Base-by-base conservation (phyloP, 2,329 filamentous ascomycete species). In the Conoideocrella luteorostrata region DNA sequence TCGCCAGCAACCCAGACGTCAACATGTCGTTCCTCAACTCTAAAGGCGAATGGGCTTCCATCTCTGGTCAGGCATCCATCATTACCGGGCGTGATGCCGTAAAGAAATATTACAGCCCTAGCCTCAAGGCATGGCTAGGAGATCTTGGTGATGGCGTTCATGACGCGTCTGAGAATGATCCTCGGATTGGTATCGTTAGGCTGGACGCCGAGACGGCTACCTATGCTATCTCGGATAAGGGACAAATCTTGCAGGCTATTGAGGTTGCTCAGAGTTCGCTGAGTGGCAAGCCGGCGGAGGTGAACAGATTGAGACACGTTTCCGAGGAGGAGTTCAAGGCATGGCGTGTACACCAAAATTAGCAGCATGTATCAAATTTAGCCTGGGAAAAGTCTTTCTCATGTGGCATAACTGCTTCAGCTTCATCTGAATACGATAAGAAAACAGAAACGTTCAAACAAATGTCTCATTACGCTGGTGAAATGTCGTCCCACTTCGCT, bases 71-170 rank as follows among this genome's bases (percentile, higher is more conserved):
- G 1, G 82, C 86, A 1, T 69, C 67, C 21, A 73, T 95, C 53
- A 70, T 85, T 55, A 85, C 83, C 12, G 84, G 91, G 58, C 79
- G 82, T 18, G 70, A 68, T 2, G 65, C 78, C 18, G 76, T 95
- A 45, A 73, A 78, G 61, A 85, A 90, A 65, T 79, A 88, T 66
- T 95, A 95, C 66, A 82, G 72, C 18, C 75, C 80, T 0, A 61
- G 72, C 0, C 70, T 95, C 48, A 90, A 89, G 70, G 84, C 86
- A 0, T 95, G 89, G 89, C 58, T 95, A 13, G 89, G 89, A 5
- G 88, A 95, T 51, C 74, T 95, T 15, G 85, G 83, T 18, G 88
- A 94, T 51, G 88, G 88, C 37, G 80, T 74, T 46, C 89, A 95
- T 59, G 86, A 95, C 52, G 89, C 88, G 21, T 82, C 85, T 2